phyloP scores from a whole-genome alignment of 805 yeast genomes.

The Henningerozyma blattae region DNA sequence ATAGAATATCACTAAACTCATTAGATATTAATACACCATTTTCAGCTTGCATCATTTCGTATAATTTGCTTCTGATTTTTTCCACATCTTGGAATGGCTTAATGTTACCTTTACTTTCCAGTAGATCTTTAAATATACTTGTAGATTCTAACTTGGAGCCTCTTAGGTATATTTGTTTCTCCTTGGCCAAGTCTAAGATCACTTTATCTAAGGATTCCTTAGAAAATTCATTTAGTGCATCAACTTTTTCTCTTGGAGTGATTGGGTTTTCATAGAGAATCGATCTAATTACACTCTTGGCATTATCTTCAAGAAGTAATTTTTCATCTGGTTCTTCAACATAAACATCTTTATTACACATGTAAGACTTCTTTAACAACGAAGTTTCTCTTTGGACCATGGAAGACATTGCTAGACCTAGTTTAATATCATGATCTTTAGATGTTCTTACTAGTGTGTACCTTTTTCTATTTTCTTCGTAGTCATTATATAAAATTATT shows the following conservation, averaged over 20 bases:
- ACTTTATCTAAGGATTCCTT: conserved; percentile 38
- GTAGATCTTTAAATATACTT: conserved; percentile 11
- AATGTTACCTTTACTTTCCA: conserved; percentile 20
- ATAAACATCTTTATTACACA: conserved; percentile 12
- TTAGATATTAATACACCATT: conserved; percentile 46
- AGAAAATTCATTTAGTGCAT: conserved; percentile 29
- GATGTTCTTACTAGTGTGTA: conserved; percentile 31
- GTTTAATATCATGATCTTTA: conserved; percentile 16
- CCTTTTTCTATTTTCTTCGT: conserved; percentile 35
- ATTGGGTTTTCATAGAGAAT: conserved; percentile 22
- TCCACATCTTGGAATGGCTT: conserved; percentile 35
- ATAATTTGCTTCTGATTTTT: conserved; percentile 32
- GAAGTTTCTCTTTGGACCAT: conserved; percentile 60
- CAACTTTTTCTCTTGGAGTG: conserved; percentile 18
- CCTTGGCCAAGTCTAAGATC: conserved; percentile 33
- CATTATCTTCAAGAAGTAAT: conserved; percentile 13
- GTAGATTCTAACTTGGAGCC: conserved; percentile 28
- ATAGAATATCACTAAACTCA: conserved; percentile 47
- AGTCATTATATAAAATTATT: conserved; percentile 21
- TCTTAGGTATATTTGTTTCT: conserved; percentile 42
- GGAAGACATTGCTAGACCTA: conserved; percentile 44
- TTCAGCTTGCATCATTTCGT: conserved; percentile 29
- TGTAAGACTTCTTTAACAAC: conserved; percentile 34
- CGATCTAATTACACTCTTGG: conserved; percentile 25
- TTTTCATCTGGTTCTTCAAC: conserved; percentile 1